Conservation (phyloP, 805 yeast species). For the Pichia sporocuriosa region DNA sequence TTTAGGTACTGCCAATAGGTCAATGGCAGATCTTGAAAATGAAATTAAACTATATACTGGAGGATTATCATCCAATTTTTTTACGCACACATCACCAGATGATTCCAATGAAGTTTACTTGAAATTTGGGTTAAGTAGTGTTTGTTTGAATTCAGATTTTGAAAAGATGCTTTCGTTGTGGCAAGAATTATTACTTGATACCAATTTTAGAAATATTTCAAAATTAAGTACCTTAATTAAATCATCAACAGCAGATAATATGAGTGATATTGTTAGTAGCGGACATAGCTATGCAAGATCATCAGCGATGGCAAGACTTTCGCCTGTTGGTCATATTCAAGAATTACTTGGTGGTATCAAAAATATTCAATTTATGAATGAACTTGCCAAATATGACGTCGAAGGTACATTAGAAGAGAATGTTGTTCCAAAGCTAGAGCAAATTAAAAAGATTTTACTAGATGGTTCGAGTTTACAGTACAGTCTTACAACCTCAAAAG, state of each 20-base stretch:
- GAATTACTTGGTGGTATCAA: conserved; percentile 70
- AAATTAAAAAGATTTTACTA: conserved; percentile 41
- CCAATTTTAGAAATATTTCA: conserved; percentile 58
- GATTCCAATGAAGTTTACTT: conserved; percentile 43
- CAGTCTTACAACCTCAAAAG: conserved; percentile 54
- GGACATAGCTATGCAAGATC: conserved; percentile 83
- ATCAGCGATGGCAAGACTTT: conserved; percentile 56
- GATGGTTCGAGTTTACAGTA: conserved; percentile 40
- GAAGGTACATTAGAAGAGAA: conserved; percentile 45
- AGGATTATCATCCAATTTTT: conserved; percentile 62
- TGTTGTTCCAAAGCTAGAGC: conserved; percentile 57
- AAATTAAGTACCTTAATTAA: conserved; percentile 71
- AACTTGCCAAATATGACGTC: conserved; percentile 47
- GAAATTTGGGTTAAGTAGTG: conserved; percentile 55
- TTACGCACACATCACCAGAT: conserved; percentile 49
- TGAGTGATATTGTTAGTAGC: conserved; percentile 72
- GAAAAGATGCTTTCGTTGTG: conserved; percentile 57
- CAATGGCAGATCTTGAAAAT: conserved; percentile 80
- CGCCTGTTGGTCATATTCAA: conserved; percentile 50
- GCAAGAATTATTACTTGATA: conserved; percentile 58
- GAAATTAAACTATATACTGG: conserved; percentile 80
- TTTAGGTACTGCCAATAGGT: conserved; percentile 68
- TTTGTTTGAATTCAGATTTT: conserved; percentile 61
- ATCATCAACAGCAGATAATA: conserved; percentile 66
- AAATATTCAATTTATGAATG: conserved; percentile 65